These are phyloP conservation scores for Vitis hybrid DNA, from an alignment of 177 flowering plant genomes.

Conservation along the genomic window DNA sequence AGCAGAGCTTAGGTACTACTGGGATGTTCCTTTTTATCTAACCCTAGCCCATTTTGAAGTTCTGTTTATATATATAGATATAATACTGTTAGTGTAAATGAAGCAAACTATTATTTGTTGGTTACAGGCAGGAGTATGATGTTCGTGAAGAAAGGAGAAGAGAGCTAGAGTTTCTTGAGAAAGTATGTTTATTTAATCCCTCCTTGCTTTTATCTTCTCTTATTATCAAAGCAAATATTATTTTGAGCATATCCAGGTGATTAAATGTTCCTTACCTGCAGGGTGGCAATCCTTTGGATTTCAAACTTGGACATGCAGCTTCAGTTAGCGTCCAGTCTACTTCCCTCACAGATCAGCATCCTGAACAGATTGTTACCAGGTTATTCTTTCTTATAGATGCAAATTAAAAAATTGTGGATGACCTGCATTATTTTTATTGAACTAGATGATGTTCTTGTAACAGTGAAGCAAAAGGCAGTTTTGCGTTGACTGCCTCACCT, in stretches of 20 bases:
- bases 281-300: conserved; percentile 99
- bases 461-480: conserved; percentile 96
- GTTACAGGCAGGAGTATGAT: conserved; percentile 73
- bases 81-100: background rate
- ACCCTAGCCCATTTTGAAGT: too few species aligned
- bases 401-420: background rate
- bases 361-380: conserved; percentile 73
- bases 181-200: conserved; percentile 48
- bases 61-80: too few species aligned
- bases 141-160: conserved; percentile 74
- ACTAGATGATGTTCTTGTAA: conserved; percentile 11
- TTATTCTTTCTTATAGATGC: conserved; percentile 14
- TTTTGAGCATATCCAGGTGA: background rate
- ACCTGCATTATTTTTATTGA: background rate
- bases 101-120: background rate
- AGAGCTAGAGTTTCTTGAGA: conserved; percentile 91
- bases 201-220: background rate
- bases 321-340: conserved; percentile 92
- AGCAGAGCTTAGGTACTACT: conserved; percentile 76
- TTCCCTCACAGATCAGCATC: conserved; percentile 75
- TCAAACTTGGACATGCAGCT: conserved; percentile 63
- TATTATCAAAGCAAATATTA: too few species aligned
- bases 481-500: conserved; percentile 78
- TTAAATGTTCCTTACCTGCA: conserved; percentile 28
- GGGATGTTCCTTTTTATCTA: conserved; percentile 1